These are phyloP conservation scores for Neophaeococcomyces aloes DNA, from an alignment of 2,329 filamentous ascomycete genomes.

Conservation along the genomic window DNA sequence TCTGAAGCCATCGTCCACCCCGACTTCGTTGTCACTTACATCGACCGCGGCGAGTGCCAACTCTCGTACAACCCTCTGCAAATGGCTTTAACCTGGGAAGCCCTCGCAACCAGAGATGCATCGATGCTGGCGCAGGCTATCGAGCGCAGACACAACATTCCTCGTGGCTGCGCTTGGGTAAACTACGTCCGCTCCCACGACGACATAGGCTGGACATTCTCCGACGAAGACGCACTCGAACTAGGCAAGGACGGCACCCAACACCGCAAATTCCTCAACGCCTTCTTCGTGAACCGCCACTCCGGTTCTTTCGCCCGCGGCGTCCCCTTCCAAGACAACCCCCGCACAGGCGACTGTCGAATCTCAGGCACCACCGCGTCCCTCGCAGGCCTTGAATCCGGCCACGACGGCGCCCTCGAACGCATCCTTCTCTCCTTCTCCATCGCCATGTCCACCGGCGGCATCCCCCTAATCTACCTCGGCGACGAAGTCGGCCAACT, in stretches of 20 bases:
- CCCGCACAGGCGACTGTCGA: slow-evolving; percentile 18
- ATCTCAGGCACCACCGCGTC: slow-evolving; percentile 20
- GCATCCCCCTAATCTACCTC: slow-evolving; percentile 20
- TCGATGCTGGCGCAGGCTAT: slow-evolving; percentile 20
- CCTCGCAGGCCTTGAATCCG: slow-evolving; percentile 17
- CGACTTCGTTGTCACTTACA: slow-evolving; percentile 19
- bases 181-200: slow-evolving; percentile 21
- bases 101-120: slow-evolving; percentile 17
- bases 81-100: slow-evolving; percentile 21
- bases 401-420: slow-evolving; percentile 18
- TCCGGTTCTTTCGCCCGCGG: slow-evolving; percentile 18
- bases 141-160: slow-evolving; percentile 19
- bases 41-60: slow-evolving; percentile 20
- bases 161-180: slow-evolving; percentile 20
- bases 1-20: slow-evolving; percentile 21
- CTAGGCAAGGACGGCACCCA: slow-evolving; percentile 16
- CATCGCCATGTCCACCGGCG: slow-evolving; percentile 20
- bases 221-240: slow-evolving; percentile 18
- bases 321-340: slow-evolving; percentile 20
- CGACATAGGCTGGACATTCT: slow-evolving; percentile 21
- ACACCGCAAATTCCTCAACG: slow-evolving; percentile 20
- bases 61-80: slow-evolving; percentile 20
- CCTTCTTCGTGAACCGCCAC: slow-evolving; percentile 20
- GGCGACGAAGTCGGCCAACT: slow-evolving; percentile 20
- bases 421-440: slow-evolving; percentile 17